phyloP scores from a whole-genome alignment of 371 early-diverging fungal species.

The Cladochytrium tenue region DNA sequence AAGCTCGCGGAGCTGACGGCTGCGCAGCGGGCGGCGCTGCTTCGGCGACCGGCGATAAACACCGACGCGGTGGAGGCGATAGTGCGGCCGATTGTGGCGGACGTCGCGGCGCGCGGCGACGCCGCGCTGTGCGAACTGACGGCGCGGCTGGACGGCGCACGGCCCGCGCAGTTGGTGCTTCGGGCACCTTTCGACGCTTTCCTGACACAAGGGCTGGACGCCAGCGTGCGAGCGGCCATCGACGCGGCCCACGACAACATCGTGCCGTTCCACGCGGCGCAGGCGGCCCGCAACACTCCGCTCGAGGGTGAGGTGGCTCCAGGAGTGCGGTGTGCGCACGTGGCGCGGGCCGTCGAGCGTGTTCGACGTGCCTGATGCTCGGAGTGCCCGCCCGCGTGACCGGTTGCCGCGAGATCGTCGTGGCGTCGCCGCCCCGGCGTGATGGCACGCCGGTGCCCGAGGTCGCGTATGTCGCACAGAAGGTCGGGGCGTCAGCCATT shows the following conservation, averaged over 20 bases:
- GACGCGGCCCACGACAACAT: conserved; percentile 94
- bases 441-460: conserved; percentile 92
- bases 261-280: conserved; percentile 90
- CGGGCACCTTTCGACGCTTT: conserved; percentile 80
- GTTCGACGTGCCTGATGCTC: conserved; percentile 95
- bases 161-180: conserved; percentile 69
- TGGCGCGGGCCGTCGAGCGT: conserved; percentile 88
- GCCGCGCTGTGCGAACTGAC: conserved; percentile 81
- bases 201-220: conserved; percentile 65
- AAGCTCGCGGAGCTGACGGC: conserved; percentile 25
- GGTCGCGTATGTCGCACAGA: conserved; percentile 96
- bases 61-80: conserved; percentile 80
- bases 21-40: conserved; percentile 61
- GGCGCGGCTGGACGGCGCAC: conserved; percentile 85
- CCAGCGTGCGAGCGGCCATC: conserved; percentile 76
- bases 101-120: conserved; percentile 84
- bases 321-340: conserved; percentile 90
- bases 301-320: conserved; percentile 93
- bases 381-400: conserved; percentile 97
- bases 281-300: conserved; percentile 66
- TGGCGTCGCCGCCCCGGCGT: conserved; percentile 93
- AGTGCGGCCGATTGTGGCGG: conserved; percentile 88
- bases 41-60: conserved; percentile 89
- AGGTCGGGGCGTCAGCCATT: conserved; percentile 88
- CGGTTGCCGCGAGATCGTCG: conserved; percentile 89